Base-by-base conservation (phyloP, 2,329 filamentous ascomycete genomes). In the Ciborinia camelliae region DNA sequence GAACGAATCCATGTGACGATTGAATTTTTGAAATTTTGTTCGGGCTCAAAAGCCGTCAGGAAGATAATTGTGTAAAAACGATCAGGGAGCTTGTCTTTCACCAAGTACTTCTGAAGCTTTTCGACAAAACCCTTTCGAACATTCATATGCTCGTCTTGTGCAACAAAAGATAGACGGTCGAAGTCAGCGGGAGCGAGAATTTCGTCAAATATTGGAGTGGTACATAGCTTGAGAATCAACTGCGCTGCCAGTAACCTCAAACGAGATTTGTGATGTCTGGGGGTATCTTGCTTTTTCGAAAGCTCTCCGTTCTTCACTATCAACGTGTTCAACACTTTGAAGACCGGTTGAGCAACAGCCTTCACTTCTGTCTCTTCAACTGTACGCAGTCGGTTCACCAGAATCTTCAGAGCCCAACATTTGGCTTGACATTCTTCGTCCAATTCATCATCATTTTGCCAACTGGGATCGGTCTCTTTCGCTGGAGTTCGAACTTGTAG, bases 11-110 rank as follows among this genome's bases (percentile, higher is more conserved):
- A 99, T 0, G 91, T 97, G 67, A 91, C 86, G 3, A 91, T 88
- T 50, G 89, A 86, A 58, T 86, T 86, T 75, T 88, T 90, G 74
- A 96, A 84, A 20, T 85, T 84, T n/a, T 79, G 75, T 45, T 86
- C 84, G 0, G 94, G 95, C 77, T 99, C 95, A 75, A 95, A 97
- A 1, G 95, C 94, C 39, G 92, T 89, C 51, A 98, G 80, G 79
- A 97, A 98, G 7, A 96, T 82, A 48, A 97, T 88, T 0, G 91
- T 90, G 76, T 96, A 95, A 81, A 96, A 99, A 12, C 94, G 87
- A 15, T 83, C 80, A 1, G 86, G 83, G 2, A 96, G 82, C 70
- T 83, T 86, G 63, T 84, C 84, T 62, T 89, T 85, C 12, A 90
- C 90, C 5, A 98, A 84, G 73, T 96, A 94, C 77, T 96, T 97